Base-by-base conservation (phyloP, 2,329 filamentous ascomycete genomes). In the Talaromyces sp. region DNA sequence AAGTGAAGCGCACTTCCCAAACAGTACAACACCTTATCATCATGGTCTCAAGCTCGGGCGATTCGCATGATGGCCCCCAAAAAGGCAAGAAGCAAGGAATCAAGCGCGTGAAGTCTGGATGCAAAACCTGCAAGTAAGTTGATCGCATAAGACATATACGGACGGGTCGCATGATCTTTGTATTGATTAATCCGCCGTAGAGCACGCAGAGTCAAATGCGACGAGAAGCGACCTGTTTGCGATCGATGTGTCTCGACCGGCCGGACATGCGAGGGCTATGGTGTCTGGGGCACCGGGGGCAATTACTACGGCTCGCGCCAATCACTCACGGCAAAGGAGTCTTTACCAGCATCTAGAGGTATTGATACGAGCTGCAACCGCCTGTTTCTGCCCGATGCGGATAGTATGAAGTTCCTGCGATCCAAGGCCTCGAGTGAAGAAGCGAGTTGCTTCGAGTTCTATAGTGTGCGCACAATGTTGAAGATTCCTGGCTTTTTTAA, bases 91-190 rank as follows among this genome's bases (percentile, higher is more conserved):
- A 19, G 49, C 22, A 53, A n/a, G 49, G 49, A n/a, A 53, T 53
- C 25, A 53, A 32, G 11, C 49, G 49, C 25, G 52, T 62, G 11
- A 62, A 59, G 39, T 59, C 56, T 1, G 57, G 59, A 10, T 61
- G 59, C 25, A 36, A 36, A 19, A 61, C 59, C 15, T 61, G 59
- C 59, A 57, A 61, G 59, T 57, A 25, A 33, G 55, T 57, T 11
- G 4, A 9, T 13, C 13, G 13, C 25, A 10, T 17, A 22, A 28
- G 33, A 22, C n/a, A 15, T 17, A 6, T 19, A 10, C 19, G 30
- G 17, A 17, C 11, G 13, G 3, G 28, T 30, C 28, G 15, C 22
- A 39, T 22, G 15, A 25, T n/a, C 1, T 6, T 7, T 7, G 15
- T 25, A 17, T 32, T 61, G 13, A 57, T 39, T 17, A 8, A 4